Evolutionary conservation across 1,284 basidiomycete species (phyloP), one percentile per base, ranked within the genome.

Genomic region (Fomitopsis betulina): DNA sequence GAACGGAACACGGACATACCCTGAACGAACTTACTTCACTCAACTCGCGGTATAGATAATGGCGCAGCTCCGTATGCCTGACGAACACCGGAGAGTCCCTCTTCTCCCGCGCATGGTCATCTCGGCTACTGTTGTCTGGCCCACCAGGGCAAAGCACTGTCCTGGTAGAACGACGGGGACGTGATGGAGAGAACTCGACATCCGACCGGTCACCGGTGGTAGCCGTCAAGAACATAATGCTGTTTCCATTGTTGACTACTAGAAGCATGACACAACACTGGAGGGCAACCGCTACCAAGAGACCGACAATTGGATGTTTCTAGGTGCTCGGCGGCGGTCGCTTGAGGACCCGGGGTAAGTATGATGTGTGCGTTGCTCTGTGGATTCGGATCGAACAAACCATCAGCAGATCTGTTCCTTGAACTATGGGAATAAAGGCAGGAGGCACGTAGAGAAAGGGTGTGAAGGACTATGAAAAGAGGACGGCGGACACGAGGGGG

Each of bases 401-500:
- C 35, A 37, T 37, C 12, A 15, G 35, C 35, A 37, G 13, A 9
- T 3, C 35, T 9, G 35, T 12, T 37, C 35, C 8, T 6, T 0
- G 8, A 33, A 23, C 5, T 15, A 27, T 32, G 33, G 30, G 45
- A 8, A 4, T 8, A 30, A 5, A 30, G 27, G 27, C 27, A 5
- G 27, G 27, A 30, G 27, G 27, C 27, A 30, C 27, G 27, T 30
- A 30, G 27, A 43, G 38, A 25, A 27, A 40, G 40, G 13, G 10
- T 25, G 32, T 25, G 27, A 17, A 27, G 23, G 45, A 30, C 4
- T 17, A 55, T 55, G 57, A 58, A 51, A 54, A 45, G 17, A 27
- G 57, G n/a, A 42, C 45, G 43, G 53, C 25, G 45, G 43, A 33
- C 57, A 58, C 53, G 57, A 58, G 57, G 57, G 43, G n/a, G 57